Percentiles rank a stretch among this genome's conserved stretches.
These are phyloP conservation scores for Erythrophleum fordii DNA, from an alignment of 306 rosid species.

Conservation along the genomic window DNA sequence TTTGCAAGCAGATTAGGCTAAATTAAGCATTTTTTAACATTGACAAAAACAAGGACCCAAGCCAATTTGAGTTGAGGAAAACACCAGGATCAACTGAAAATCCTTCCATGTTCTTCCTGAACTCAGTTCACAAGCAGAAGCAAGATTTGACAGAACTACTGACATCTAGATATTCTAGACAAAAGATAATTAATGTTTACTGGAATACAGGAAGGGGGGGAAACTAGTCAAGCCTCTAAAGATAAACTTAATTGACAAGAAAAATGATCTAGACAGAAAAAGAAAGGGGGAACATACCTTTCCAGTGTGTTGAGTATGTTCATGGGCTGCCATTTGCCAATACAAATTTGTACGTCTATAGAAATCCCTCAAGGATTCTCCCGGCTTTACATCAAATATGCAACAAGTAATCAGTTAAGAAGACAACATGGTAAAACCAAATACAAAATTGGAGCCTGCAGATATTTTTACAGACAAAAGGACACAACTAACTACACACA, in stretches of 20 bases:
- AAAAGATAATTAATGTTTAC: background rate
- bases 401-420: constrained; percentile 42
- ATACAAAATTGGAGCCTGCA: constrained; percentile 15
- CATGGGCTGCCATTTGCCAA: constrained; percentile 99
- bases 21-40: background rate
- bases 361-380: constrained; percentile 88
- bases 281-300: constrained; percentile 53
- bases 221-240: constrained; percentile 10
- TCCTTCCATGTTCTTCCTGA: background rate
- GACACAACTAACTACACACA: constrained; percentile 30
- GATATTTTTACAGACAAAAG: background rate
- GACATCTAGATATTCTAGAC: constrained; percentile 12
- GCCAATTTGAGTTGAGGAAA: constrained; percentile 8
- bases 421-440: constrained; percentile 28
- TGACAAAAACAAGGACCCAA: background rate
- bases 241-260: constrained; percentile 23
- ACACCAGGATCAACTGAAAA: background rate
- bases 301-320: constrained; percentile 98
- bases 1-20: constrained; percentile 20
- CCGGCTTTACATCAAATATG: constrained; percentile 63
- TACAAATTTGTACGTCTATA: constrained; percentile 88
- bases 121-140: background rate
- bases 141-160: constrained; percentile 20
- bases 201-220: background rate
- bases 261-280: background rate